Percentiles rank a stretch among this genome's conserved stretches.
Conservation (phyloP, 805 yeast species). For the Wickerhamiella alocasiicola region DNA sequence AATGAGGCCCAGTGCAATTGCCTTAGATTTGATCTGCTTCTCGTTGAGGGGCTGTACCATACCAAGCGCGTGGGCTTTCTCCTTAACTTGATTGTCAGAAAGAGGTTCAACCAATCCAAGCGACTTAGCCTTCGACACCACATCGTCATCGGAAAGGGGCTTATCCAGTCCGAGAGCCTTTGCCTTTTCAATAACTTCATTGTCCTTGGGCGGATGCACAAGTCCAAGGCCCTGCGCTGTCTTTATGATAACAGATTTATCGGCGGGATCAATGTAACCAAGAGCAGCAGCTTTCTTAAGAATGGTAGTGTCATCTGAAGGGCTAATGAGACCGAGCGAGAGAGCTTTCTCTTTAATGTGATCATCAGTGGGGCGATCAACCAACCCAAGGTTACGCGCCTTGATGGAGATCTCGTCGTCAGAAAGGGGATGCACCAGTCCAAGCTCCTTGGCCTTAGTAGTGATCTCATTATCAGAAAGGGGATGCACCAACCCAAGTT, state of each 20-base stretch:
- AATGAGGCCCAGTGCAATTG: conserved; percentile 18
- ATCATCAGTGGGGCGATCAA: conserved; percentile 11
- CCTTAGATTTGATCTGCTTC: conserved; percentile 15
- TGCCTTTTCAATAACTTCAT: conserved; percentile 9
- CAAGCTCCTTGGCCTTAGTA: conserved; percentile 3
- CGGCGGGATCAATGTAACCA: conserved; percentile 13
- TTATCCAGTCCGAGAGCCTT: conserved; percentile 10
- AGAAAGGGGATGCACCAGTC: conserved; percentile 8
- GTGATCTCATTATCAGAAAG: not conserved
- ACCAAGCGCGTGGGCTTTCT: conserved; percentile 12
- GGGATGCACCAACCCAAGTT: conserved; percentile 1
- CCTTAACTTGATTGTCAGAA: conserved; percentile 10
- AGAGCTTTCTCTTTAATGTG: conserved; percentile 16
- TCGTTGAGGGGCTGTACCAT: conserved; percentile 13
- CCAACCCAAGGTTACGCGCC: conserved; percentile 17
- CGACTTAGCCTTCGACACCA: conserved; percentile 17
- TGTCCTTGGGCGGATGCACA: conserved; percentile 10
- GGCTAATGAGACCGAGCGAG: conserved; percentile 20
- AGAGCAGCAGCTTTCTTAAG: conserved; percentile 5
- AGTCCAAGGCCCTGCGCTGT: conserved; percentile 21
- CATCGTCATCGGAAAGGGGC: conserved; percentile 12
- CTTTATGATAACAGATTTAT: conserved; percentile 8
- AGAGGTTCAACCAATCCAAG: conserved; percentile 12
- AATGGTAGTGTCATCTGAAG: conserved; percentile 5
- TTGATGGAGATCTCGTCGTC: conserved; percentile 9